A percentile compares a stretch with the other conserved stretches of the same genome.
Conservation (phyloP, 768 basidiomycete genomes). For the Lactarius tabidus region DNA sequence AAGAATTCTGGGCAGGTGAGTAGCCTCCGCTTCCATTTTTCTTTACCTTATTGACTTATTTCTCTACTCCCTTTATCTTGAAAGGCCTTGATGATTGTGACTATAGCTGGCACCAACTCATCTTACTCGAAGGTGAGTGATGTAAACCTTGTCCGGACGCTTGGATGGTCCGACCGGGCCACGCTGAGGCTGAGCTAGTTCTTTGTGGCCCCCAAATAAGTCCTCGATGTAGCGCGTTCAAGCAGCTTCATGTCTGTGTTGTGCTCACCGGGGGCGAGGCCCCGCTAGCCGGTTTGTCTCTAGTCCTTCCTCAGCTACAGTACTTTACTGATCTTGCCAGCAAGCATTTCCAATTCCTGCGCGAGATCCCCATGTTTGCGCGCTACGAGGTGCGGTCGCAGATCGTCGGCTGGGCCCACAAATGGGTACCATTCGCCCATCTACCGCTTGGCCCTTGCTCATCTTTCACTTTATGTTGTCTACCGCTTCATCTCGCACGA, state of each 20-base stretch:
- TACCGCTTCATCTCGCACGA: conserved; percentile 66
- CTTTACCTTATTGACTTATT: not conserved
- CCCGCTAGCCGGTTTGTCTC: conserved; percentile 44
- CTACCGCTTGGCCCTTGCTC: not conserved
- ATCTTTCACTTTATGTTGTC: conserved; percentile 36
- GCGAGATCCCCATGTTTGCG: conserved; percentile 62
- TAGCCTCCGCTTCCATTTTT: not conserved
- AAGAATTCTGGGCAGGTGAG: conserved; percentile 53
- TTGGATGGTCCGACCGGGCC: too few relatives aligned
- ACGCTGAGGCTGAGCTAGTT: not conserved
- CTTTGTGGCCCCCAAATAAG: conserved; percentile 23
- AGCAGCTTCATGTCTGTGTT: conserved; percentile 47
- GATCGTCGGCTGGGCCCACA: conserved; percentile 66
- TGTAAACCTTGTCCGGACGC: not conserved
- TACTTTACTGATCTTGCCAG: conserved; percentile 30
- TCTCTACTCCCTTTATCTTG: not conserved
- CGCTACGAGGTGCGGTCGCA: conserved; percentile 57
- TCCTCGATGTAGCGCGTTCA: conserved; percentile 39
- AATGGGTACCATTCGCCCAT: conserved; percentile 55
- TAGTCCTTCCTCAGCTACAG: too few relatives aligned
- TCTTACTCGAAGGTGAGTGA: conserved; percentile 64
- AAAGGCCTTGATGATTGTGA: conserved; percentile 71
- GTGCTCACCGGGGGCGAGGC: conserved; percentile 58
- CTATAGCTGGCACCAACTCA: conserved; percentile 74
- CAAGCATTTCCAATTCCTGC: conserved; percentile 64